phyloP scores from a whole-genome alignment of 768 basidiomycete genomes.

The Kwoniella bestiolae region DNA sequence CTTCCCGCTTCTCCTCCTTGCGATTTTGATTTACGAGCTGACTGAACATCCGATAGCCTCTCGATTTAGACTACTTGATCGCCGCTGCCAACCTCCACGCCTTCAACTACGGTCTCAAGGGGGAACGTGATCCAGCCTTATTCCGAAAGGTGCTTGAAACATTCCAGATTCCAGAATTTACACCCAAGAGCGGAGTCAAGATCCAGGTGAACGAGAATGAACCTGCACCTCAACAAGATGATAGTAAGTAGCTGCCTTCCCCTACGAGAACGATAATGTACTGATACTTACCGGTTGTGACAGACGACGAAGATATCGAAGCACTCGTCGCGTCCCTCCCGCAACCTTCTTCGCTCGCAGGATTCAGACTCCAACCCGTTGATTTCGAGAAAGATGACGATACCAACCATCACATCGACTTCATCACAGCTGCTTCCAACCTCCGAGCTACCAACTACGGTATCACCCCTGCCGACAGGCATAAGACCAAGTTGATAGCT shows the following conservation, averaged over 20 bases:
- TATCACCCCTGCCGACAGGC: conserved; percentile 81
- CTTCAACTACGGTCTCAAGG: conserved; percentile 95
- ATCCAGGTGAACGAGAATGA: conserved; percentile 95
- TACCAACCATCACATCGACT: conserved; percentile 96
- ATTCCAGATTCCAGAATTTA: conserved; percentile 86
- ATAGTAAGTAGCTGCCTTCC: conserved; percentile 52
- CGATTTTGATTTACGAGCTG: background rate
- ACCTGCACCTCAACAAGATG: conserved; percentile 64
- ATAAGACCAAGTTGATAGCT: conserved; percentile 89
- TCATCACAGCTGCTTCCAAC: conserved; percentile 97
- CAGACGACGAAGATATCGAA: conserved; percentile 61
- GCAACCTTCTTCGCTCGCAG: conserved; percentile 85
- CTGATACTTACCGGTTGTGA: background rate
- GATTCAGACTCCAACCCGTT: conserved; percentile 92
- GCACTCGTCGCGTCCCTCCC: conserved; percentile 74
- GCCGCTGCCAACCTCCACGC: conserved; percentile 95
- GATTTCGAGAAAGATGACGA: conserved; percentile 99
- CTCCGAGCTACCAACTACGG: conserved; percentile 93
- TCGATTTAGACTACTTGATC: conserved; percentile 85
- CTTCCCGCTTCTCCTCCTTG: conserved; percentile 17
- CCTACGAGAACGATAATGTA: background rate
- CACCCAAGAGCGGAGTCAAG: conserved; percentile 88
- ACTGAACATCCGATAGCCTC: conserved; percentile 63
- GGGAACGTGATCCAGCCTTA: conserved; percentile 74
- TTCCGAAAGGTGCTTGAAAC: conserved; percentile 84